Evolutionary conservation across 192 early-diverging fungal genomes (phyloP), one percentile per base, ranked within the genome.

Genomic region (Coemansia interrupta): DNA sequence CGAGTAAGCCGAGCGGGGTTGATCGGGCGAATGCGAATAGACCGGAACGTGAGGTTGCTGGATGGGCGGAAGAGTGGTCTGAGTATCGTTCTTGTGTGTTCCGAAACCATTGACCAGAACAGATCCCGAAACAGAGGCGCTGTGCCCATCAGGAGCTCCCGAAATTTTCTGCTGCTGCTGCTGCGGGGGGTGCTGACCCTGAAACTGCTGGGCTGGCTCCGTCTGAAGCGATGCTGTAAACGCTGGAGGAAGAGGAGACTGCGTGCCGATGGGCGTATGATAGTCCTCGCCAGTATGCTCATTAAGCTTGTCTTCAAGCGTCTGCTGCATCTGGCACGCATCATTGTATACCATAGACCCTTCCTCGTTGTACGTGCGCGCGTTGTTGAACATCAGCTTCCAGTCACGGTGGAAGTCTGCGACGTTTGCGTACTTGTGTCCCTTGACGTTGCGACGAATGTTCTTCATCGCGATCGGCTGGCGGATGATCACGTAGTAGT

Each of bases 301-400:
- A 36, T 59, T 64, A 29, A 66, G 55, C 59, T 47, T 47, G 29
- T 63, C 57, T 28, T 72, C 70, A 18, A 87, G 64, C 17, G 56
- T 44, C 20, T 61, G 26, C 58, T 83, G 72, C 72, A 90, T 66
- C 52, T 66, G 68, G 32, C 85, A 75, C 11, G 96, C 94, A 69
- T 98, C 94, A n/a, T 87, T 79, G 73, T 89, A 96, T 0, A 98
- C 90, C 52, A 83, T 79, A n/a, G 91, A 94, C 11, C 87, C 91
- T 57, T 93, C 89, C 70, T 89, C 80, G 66, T 98, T 98, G 73
- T 92, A 98, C 5, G 81, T 90, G 67, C 85, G 85, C 7, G 96
- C 96, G 59, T 98, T 98, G 69, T 89, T 61, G 57, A 92, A 93
- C 89, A 98, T 92, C 19, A 90, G 78, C 56, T 84, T 66, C 61